These are phyloP conservation scores for Amoebophrya sp. DNA, from an alignment of 169 alveolate species.

Conservation along the genomic window DNA sequence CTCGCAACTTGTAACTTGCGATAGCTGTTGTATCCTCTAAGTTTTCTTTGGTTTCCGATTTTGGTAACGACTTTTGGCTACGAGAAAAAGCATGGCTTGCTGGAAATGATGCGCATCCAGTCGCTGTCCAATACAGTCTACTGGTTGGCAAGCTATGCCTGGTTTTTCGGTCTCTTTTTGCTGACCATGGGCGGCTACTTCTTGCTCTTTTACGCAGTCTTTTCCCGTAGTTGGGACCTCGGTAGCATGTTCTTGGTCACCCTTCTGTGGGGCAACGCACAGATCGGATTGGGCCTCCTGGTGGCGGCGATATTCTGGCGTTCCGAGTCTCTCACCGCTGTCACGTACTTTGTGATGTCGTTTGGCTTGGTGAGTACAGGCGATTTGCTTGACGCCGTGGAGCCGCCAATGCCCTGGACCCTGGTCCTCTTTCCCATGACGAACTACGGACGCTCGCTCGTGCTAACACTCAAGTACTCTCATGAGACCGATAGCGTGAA, in stretches of 20 bases:
- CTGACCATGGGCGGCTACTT: background rate
- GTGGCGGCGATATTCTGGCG: background rate
- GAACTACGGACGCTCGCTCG: background rate
- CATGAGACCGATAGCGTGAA: background rate
- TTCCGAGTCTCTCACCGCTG: background rate
- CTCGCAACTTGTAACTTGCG: no score
- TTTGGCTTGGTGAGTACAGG: background rate
- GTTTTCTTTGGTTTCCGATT: background rate
- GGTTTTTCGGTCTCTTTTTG: background rate
- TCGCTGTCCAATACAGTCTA: background rate
- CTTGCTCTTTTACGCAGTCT: background rate
- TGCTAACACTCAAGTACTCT: background rate
- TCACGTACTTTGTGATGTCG: background rate
- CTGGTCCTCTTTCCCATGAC: background rate
- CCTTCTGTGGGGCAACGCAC: background rate
- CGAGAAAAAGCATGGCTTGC: background rate
- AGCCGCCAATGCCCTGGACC: background rate
- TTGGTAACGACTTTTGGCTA: background rate
- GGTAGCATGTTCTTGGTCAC: background rate
- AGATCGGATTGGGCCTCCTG: background rate
- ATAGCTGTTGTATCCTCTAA: no score
- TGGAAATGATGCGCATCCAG: slow-evolving; percentile 20
- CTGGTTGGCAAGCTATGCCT: background rate
- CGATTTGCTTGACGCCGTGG: background rate
- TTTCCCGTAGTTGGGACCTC: background rate